phyloP scores from a whole-genome alignment of 768 basidiomycete species.

The Suillus clintonianus region DNA sequence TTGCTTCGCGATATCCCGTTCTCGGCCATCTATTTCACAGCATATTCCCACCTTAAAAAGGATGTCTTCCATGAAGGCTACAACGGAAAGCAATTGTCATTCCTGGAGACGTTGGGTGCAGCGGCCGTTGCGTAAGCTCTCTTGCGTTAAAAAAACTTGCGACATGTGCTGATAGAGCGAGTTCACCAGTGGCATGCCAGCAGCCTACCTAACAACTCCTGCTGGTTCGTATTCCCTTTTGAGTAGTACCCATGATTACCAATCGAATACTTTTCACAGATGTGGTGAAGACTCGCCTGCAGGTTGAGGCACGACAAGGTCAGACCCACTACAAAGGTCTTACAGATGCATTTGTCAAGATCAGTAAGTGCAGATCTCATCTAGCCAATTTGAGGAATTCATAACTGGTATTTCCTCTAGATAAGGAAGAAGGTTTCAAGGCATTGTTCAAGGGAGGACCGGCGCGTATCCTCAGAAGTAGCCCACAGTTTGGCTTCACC shows the following conservation, averaged over 20 bases:
- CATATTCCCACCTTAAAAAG: conserved; percentile 88
- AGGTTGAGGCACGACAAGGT: conserved; percentile 90
- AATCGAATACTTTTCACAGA: conserved; percentile 46
- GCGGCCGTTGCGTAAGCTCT: conserved; percentile 78
- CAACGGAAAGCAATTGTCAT: conserved; percentile 90
- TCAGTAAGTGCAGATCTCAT: conserved; percentile 55
- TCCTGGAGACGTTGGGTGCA: conserved; percentile 83
- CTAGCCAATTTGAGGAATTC: neutral
- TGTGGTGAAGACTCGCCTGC: conserved; percentile 96
- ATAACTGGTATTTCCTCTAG: conserved; percentile 40
- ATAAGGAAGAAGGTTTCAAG: conserved; percentile 84
- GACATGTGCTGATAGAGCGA: conserved; percentile 28
- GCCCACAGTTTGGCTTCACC: conserved; percentile 94
- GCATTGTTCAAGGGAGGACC: conserved; percentile 93
- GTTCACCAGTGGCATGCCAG: conserved; percentile 87
- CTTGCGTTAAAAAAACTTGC: conserved; percentile 17
- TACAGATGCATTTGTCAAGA: conserved; percentile 85
- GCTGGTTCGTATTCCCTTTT: conserved; percentile 55
- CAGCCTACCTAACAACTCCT: conserved; percentile 90
- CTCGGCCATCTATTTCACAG: conserved; percentile 89
- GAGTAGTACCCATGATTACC: conserved; percentile 13
- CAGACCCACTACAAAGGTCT: conserved; percentile 92
- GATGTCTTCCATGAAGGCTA: conserved; percentile 96
- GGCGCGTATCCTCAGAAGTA: conserved; percentile 84
- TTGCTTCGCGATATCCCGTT: conserved; percentile 95